Evolutionary conservation across 345 rosid genomes (phyloP), one percentile per base, ranked within the genome.

Genomic region (Adansonia digitata): DNA sequence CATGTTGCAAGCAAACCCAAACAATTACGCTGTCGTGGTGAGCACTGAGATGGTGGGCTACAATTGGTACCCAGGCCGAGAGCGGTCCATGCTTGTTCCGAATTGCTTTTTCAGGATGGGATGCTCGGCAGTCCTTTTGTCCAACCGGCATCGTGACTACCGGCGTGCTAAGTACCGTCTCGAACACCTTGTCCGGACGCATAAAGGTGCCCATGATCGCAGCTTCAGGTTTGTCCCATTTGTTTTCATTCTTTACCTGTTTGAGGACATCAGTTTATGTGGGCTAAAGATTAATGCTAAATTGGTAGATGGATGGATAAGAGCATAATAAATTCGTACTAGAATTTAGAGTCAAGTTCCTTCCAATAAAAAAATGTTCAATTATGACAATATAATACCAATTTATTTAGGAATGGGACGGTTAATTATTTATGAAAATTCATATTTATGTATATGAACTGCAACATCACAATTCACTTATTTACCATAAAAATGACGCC

Each of bases 1-100:
- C 83, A 95, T 95, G 92, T 83, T 93, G 75, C 94, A 89, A 79
- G 90, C 97, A n/a, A 91, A 86, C 79, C 93, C 93, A 0, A 91
- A 88, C 17, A 93, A 86, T 52, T 89, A 86, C 22, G 98, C 97
- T 1, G 88, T 95, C 3, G 96, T 93, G 10, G 97, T 93, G 69
- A 93, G 97, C 35, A 88, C 97, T 4, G 97, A 95, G 84, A 93
- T 93, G 98, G 98, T 93, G 45, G 97, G 92, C 39, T 95, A 89
- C 74, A 95, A 95, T 55, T 95, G 97, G 98, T 93, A 95, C 59
- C 86, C 77, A 8, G 96, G 98, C 17, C 66, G 61, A 35, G 93
- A 90, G 34, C 87, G 91, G 46, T 90, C 96, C 26, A 95, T 95
- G 99, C 85, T 91, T 52, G 85, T 95, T 64, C 96, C 97, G 1